Conservation (phyloP, 768 basidiomycete species). For the Pleurotus sapidus region DNA sequence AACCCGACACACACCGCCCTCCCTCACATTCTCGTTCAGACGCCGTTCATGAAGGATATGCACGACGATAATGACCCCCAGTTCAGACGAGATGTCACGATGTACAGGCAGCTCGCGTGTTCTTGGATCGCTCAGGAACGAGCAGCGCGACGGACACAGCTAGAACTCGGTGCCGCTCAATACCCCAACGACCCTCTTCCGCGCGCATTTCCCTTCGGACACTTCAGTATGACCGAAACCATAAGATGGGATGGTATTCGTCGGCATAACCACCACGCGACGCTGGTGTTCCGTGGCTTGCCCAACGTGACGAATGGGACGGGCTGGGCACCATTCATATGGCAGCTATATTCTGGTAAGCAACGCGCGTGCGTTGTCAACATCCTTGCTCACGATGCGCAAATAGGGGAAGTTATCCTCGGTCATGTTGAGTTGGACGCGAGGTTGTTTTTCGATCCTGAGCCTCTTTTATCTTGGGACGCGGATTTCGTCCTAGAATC, state of each 20-base stretch:
- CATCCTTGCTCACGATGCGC: too few relatives aligned
- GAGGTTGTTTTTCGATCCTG: not conserved
- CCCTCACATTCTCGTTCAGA: not conserved
- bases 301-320: slow-evolving; percentile 2
- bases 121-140: not conserved
- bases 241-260: not conserved
- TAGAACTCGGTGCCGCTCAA: not conserved
- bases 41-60: slow-evolving; percentile 3
- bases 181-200: not conserved
- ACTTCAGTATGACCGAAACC: not conserved
- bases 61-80: not conserved
- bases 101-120: not conserved
- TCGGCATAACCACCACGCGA: not conserved
- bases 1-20: not conserved
- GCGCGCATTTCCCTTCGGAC: not conserved
- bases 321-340: slow-evolving; percentile 1
- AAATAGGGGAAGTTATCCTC: not conserved
- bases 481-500: slow-evolving; percentile 3
- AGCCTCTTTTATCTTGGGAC: slow-evolving; percentile 1
- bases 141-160: not conserved
- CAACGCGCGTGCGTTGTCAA: not conserved
- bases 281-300: not conserved
- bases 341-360: slow-evolving; percentile 2
- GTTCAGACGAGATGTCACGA: not conserved
- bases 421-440: slow-evolving; percentile 1